These are phyloP conservation scores for Xylaria sp. DNA, from an alignment of 2,329 filamentous ascomycete genomes.

Conservation along the genomic window DNA sequence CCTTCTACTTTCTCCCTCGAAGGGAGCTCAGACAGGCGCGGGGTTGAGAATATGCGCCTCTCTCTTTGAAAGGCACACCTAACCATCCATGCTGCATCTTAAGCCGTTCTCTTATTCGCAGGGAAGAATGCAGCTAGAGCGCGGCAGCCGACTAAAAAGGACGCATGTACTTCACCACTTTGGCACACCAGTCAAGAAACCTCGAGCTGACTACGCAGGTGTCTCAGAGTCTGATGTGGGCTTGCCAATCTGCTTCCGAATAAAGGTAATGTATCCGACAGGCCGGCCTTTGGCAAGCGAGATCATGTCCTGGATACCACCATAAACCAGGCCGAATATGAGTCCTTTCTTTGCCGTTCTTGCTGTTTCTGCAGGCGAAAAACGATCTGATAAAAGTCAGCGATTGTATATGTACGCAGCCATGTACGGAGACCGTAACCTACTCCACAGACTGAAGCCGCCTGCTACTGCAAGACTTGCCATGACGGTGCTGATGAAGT, in stretches of 20 bases:
- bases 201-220: slow-evolving; percentile 9
- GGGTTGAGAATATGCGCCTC: slow-evolving; percentile 16
- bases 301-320: slow-evolving; percentile 81
- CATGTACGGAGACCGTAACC: slow-evolving; percentile 49
- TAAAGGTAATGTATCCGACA: slow-evolving; percentile 78
- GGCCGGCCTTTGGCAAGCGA: slow-evolving; percentile 75
- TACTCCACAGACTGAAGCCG: slow-evolving; percentile 87
- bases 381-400: slow-evolving; percentile 68
- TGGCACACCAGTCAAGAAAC: not conserved
- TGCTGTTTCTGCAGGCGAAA: slow-evolving; percentile 80
- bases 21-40: slow-evolving; percentile 6
- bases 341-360: slow-evolving; percentile 84
- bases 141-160: slow-evolving; percentile 22
- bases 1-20: not conserved
- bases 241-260: slow-evolving; percentile 59
- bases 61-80: slow-evolving; percentile 6
- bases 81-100: slow-evolving; percentile 27
- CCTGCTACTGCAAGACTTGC: slow-evolving; percentile 88
- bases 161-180: not conserved
- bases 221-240: slow-evolving; percentile 36
- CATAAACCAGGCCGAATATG: slow-evolving; percentile 81
- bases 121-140: slow-evolving; percentile 15
- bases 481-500: slow-evolving; percentile 83
- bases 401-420: slow-evolving; percentile 19
- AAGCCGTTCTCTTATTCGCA: slow-evolving; percentile 20